These are phyloP conservation scores for Yamadazyma atmosphaerica DNA, from an alignment of 1,139 yeast species.

Conservation along the genomic window DNA sequence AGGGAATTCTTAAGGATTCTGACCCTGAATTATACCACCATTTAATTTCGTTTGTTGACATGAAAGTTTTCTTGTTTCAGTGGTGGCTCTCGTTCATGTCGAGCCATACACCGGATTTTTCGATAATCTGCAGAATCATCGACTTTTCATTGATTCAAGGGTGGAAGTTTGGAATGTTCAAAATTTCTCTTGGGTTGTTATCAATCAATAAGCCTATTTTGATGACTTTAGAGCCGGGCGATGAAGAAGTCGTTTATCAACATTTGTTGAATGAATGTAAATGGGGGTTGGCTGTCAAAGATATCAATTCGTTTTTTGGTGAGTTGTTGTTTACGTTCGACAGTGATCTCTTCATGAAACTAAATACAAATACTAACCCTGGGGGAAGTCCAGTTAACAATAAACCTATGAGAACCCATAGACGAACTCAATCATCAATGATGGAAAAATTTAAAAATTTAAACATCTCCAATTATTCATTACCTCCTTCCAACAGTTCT, in stretches of 20 bases:
- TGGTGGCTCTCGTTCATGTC: conserved; percentile 71
- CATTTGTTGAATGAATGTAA: conserved; percentile 58
- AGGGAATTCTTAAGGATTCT: conserved; percentile 37
- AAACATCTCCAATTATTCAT: conserved; percentile 17
- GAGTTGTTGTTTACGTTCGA: conserved; percentile 40
- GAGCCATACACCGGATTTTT: conserved; percentile 57
- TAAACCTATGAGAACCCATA: conserved; percentile 18
- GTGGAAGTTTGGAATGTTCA: conserved; percentile 61
- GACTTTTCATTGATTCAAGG: conserved; percentile 63
- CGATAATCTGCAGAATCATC: conserved; percentile 52
- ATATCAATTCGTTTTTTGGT: conserved; percentile 46
- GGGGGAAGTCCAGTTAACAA: conserved; percentile 3
- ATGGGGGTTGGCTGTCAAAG: conserved; percentile 53
- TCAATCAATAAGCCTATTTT: conserved; percentile 53
- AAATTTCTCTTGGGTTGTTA: conserved; percentile 58
- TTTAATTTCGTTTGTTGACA: conserved; percentile 41
- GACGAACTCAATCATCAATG: conserved; percentile 20
- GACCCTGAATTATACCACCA: conserved; percentile 49
- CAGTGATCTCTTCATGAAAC: conserved; percentile 26
- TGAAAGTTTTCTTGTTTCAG: conserved; percentile 52
- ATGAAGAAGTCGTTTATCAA: conserved; percentile 63
- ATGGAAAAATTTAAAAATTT: conserved; percentile 19
- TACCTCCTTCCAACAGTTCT: conserved; percentile 18
- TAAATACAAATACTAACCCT: neutral
- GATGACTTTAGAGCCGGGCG: conserved; percentile 46